A percentile compares a stretch with the other conserved stretches of the same genome.
phyloP scores from a whole-genome alignment of 345 rosid species.

The Abelmoschus esculentus region DNA sequence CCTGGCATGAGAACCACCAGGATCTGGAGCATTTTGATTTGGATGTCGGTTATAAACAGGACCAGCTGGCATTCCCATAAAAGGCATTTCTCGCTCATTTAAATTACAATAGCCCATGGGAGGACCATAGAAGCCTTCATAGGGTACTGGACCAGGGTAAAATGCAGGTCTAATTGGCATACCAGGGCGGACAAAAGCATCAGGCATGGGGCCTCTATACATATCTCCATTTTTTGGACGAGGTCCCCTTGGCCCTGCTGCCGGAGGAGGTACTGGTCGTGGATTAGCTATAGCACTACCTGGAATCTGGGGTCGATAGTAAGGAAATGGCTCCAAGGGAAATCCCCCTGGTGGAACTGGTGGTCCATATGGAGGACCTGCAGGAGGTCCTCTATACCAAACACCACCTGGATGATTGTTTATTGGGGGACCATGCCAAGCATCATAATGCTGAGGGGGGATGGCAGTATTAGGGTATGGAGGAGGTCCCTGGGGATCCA shows the following conservation, averaged over 20 bases:
- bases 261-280: constrained; percentile 50
- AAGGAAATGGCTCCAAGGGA: constrained; percentile 82
- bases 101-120: constrained; percentile 68
- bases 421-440: constrained; percentile 77
- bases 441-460: constrained; percentile 58
- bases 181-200: constrained; percentile 62
- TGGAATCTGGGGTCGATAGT: constrained; percentile 60
- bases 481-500: constrained; percentile 55
- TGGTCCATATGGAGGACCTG: constrained; percentile 68
- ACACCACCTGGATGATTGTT: constrained; percentile 79
- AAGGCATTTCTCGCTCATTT: constrained; percentile 64
- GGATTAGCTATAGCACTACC: constrained; percentile 43
- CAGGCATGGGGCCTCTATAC: constrained; percentile 75
- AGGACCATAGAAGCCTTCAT: constrained; percentile 76
- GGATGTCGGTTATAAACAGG: constrained; percentile 32
- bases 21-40: constrained; percentile 48
- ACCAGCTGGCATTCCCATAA: constrained; percentile 65
- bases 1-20: constrained; percentile 39
- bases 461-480: constrained; percentile 49
- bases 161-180: constrained; percentile 88
- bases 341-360: constrained; percentile 77
- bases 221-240: constrained; percentile 61
- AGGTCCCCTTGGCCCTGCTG: constrained; percentile 69
- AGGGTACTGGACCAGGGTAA: constrained; percentile 69
- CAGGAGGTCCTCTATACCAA: constrained; percentile 87